These are phyloP conservation scores for Penicillium diatomitis DNA, from an alignment of 495 filamentous ascomycete species.

Conservation along the genomic window DNA sequence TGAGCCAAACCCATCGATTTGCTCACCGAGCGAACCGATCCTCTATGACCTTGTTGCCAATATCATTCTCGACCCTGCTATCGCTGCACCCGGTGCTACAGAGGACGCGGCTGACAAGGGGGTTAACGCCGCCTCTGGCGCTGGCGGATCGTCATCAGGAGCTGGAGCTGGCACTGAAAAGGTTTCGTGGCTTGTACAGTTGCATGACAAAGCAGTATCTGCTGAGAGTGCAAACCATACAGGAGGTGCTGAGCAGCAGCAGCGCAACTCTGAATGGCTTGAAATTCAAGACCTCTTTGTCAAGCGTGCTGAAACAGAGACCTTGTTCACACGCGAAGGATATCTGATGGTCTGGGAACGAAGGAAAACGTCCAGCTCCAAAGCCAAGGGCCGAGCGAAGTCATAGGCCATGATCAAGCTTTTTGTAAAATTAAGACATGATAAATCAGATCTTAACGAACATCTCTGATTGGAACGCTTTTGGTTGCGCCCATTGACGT, in stretches of 20 bases:
- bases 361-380: conserved; percentile 45
- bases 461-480: too few relatives aligned
- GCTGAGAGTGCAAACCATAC: conserved; percentile 25
- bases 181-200: conserved; percentile 47
- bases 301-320: conserved; percentile 72
- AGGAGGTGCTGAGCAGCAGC: conserved; percentile 24
- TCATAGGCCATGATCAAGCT: neutral
- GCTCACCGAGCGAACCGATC: conserved; percentile 70
- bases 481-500: too few relatives aligned
- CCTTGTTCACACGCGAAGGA: conserved; percentile 83
- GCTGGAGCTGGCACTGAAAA: conserved; percentile 42
- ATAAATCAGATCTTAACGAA: too few relatives aligned
- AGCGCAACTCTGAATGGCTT: conserved; percentile 64
- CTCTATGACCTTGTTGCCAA: conserved; percentile 96
- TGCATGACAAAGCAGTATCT: conserved; percentile 44
- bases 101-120: conserved; percentile 80
- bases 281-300: conserved; percentile 93
- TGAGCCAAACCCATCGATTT: conserved; percentile 55
- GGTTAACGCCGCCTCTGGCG: conserved; percentile 65
- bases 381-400: conserved; percentile 30
- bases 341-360: conserved; percentile 97
- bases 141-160: conserved; percentile 28
- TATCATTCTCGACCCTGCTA: conserved; percentile 57
- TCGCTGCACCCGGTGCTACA: conserved; percentile 69
- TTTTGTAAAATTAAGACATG: neutral